These are phyloP conservation scores for Cubamyces lactineus DNA, from an alignment of 768 basidiomycete species.

Conservation along the genomic window DNA sequence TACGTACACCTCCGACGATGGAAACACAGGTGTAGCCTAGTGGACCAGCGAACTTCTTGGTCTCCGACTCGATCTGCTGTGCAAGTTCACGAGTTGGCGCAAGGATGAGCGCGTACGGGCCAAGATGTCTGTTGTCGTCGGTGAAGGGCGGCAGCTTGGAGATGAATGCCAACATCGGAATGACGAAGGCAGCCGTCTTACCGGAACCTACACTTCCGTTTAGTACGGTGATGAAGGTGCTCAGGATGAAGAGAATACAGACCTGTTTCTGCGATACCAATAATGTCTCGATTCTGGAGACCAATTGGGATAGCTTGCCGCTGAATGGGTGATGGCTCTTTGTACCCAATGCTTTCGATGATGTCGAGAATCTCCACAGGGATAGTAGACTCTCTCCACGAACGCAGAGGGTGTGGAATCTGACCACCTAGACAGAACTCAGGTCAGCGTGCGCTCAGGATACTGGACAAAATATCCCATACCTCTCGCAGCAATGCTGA, in stretches of 20 bases:
- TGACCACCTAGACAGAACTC: constrained; percentile 65
- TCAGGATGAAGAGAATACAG: constrained; percentile 29
- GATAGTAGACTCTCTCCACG: constrained; percentile 89
- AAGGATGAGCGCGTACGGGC: constrained; percentile 90
- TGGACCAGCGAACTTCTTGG: constrained; percentile 88
- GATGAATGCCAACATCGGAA: constrained; percentile 97
- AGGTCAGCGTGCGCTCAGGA: not conserved
- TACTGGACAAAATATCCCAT: constrained; percentile 24
- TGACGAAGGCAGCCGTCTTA: constrained; percentile 98
- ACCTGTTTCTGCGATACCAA: constrained; percentile 99
- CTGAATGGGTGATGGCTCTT: constrained; percentile 96
- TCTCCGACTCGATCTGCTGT: constrained; percentile 94
- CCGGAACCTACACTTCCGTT: constrained; percentile 73
- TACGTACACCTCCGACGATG: constrained; percentile 92
- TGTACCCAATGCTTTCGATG: constrained; percentile 93
- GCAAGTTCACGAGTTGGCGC: constrained; percentile 99
- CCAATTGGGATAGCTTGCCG: constrained; percentile 99
- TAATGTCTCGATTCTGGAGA: constrained; percentile 92
- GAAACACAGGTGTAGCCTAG: constrained; percentile 94
- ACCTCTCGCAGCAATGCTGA: constrained; percentile 94
- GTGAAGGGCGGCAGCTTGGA: constrained; percentile 80
- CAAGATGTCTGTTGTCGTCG: constrained; percentile 92
- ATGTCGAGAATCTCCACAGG: constrained; percentile 78
- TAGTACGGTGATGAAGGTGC: not conserved
- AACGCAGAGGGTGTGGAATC: constrained; percentile 91